Conservation (phyloP, 306 rosid species). For the Abrus precatorius region DNA sequence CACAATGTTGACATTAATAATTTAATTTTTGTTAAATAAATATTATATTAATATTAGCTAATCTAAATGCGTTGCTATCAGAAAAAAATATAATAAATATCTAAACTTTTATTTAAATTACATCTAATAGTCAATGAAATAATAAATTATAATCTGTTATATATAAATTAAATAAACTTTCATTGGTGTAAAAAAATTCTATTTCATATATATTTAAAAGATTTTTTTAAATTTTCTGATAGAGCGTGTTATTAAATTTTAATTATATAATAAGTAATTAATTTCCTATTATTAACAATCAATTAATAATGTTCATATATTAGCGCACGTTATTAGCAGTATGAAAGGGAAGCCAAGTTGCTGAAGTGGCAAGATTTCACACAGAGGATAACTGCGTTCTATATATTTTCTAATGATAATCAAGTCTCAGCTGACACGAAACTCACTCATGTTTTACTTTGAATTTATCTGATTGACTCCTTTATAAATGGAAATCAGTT, state of each 20-base stretch:
- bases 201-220: no score
- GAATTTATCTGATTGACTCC: not conserved
- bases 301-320: not conserved
- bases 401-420: not conserved
- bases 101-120: not conserved
- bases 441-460: constrained; percentile 11
- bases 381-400: not conserved
- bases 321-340: not conserved
- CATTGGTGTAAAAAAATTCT: no score
- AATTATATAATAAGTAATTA: not conserved
- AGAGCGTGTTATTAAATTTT: not conserved
- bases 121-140: no score
- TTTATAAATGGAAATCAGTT: not conserved
- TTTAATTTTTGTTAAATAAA: not conserved
- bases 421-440: not conserved
- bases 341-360: constrained; percentile 24
- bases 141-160: no score
- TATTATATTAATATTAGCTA: not conserved
- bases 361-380: not conserved
- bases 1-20: not conserved
- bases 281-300: not conserved
- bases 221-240: not conserved
- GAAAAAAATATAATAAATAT: no score
- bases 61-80: not conserved
- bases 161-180: no score